Percentiles rank a stretch among this genome's conserved stretches.
These are phyloP conservation scores for Paecilomyces sp. DNA, from an alignment of 2,329 filamentous ascomycete genomes.

Conservation along the genomic window DNA sequence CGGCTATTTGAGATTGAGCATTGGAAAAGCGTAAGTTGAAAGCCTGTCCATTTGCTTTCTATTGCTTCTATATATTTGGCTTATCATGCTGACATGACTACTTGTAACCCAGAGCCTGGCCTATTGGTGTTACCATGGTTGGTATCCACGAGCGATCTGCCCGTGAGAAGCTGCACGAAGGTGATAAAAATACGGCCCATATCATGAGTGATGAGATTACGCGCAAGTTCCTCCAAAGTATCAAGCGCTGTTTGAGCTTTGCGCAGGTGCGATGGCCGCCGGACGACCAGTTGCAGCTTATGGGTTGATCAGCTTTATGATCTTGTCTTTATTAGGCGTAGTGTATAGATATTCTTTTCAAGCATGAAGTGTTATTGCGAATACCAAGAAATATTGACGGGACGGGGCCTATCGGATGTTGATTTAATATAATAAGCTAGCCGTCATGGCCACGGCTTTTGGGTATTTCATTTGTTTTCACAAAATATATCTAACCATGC, in stretches of 20 bases:
- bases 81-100: conserved; percentile 7
- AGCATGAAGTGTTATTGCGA: neutral
- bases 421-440: neutral
- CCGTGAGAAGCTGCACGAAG: conserved; percentile 86
- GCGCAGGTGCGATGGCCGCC: conserved; percentile 95
- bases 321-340: neutral
- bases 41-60: neutral
- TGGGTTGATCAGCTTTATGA: conserved; percentile 57
- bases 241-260: conserved; percentile 94
- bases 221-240: conserved; percentile 92
- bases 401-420: neutral
- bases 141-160: conserved; percentile 97
- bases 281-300: conserved; percentile 83
- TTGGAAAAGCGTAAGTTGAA: conserved; percentile 66
- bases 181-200: conserved; percentile 70
- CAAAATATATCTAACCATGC: neutral
- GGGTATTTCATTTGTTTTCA: neutral
- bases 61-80: neutral
- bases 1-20: conserved; percentile 84
- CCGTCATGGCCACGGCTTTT: neutral
- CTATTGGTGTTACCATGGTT: conserved; percentile 99
- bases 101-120: conserved; percentile 61
- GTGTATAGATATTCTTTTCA: neutral
- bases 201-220: conserved; percentile 97
- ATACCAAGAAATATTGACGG: neutral